These are phyloP conservation scores for Tolypocladium album DNA, from an alignment of 2,329 filamentous ascomycete genomes.

Conservation along the genomic window DNA sequence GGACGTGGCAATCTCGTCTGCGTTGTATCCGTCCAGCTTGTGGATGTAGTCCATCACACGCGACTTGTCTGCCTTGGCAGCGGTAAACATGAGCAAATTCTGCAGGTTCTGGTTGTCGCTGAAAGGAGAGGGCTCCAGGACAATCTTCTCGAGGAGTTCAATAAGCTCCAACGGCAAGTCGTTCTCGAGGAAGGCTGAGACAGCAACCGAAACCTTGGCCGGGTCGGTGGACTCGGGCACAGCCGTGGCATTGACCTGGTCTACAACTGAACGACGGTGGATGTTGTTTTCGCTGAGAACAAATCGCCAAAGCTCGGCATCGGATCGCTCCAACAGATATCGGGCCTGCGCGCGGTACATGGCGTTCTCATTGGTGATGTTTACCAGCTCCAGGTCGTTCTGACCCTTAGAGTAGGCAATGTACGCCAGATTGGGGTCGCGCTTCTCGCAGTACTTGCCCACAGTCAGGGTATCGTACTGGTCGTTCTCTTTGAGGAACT, in stretches of 20 bases:
- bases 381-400: slow-evolving; percentile 94
- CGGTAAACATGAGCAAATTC: slow-evolving; percentile 92
- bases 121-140: slow-evolving; percentile 97
- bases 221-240: slow-evolving; percentile 89
- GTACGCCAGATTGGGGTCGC: slow-evolving; percentile 88
- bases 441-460: slow-evolving; percentile 98
- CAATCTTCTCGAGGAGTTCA: slow-evolving; percentile 97
- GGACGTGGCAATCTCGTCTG: slow-evolving; percentile 84
- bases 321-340: slow-evolving; percentile 84
- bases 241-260: slow-evolving; percentile 92
- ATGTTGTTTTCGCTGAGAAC: slow-evolving; percentile 94
- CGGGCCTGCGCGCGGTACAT: slow-evolving; percentile 99
- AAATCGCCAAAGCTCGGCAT: slow-evolving; percentile 86
- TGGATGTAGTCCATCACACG: slow-evolving; percentile 96
- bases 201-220: slow-evolving; percentile 87
- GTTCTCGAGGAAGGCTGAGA: slow-evolving; percentile 82
- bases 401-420: slow-evolving; percentile 95
- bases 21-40: slow-evolving; percentile 76
- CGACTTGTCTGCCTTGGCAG: slow-evolving; percentile 90
- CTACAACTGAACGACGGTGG: slow-evolving; percentile 83
- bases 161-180: slow-evolving; percentile 92
- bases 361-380: slow-evolving; percentile 97
- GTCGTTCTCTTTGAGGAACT: slow-evolving; percentile 95
- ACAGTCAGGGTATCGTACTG: slow-evolving; percentile 87
- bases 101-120: slow-evolving; percentile 95